Evolutionary conservation across 148 eudicot genomes (phyloP).

Genomic region (Limonium bicolor): DNA sequence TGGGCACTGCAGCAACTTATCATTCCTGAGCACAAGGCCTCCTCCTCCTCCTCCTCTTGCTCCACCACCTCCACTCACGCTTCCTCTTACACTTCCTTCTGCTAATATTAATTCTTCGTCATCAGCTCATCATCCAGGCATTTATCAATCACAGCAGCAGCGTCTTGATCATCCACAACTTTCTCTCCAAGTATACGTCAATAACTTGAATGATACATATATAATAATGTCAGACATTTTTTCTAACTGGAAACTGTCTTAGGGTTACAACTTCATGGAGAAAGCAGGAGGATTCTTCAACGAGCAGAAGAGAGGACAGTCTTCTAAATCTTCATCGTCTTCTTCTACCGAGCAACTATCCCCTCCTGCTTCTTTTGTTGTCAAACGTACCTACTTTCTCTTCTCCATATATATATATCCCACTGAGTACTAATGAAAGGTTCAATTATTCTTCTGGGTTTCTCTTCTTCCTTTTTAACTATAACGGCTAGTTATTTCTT

Average conservation of each 20-base stretch:
- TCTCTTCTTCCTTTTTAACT: too few relatives aligned
- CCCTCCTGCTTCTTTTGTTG: conserved; percentile 62
- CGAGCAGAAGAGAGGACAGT: conserved; percentile 42
- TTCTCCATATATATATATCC: too few relatives aligned
- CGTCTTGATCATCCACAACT: not conserved
- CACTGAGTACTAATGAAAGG: too few relatives aligned
- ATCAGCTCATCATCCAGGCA: conserved; percentile 37
- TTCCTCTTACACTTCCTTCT: not conserved
- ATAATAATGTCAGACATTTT: not conserved
- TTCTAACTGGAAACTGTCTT: too few relatives aligned
- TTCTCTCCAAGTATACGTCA: not conserved
- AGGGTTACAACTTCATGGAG: conserved; percentile 29
- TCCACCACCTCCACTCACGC: conserved; percentile 8
- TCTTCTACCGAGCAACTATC: conserved; percentile 51
- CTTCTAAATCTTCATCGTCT: conserved; percentile 46
- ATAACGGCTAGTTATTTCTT: too few relatives aligned
- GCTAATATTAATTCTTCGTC: conserved; percentile 14
- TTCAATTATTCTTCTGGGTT: too few relatives aligned
- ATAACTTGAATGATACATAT: not conserved
- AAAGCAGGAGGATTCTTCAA: conserved; percentile 15
- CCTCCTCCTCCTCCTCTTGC: conserved; percentile 5
- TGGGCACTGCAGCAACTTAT: conserved; percentile 90
- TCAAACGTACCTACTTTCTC: conserved; percentile 79
- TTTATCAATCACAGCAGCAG: not conserved
- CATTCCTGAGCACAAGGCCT: conserved; percentile 67